Conservation (phyloP, 352 stramenopile genomes). For the Blastocystis sp. region DNA sequence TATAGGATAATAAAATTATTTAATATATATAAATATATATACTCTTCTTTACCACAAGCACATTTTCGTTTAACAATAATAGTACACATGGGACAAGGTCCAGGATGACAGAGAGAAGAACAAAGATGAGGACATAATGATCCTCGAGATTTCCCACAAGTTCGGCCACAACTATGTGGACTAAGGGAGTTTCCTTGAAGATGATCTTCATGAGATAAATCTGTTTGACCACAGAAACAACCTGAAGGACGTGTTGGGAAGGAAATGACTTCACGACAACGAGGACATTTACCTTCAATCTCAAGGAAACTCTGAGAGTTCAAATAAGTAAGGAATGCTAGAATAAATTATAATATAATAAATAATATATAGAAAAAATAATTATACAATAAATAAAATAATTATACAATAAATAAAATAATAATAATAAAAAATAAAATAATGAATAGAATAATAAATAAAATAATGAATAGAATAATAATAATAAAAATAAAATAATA, state of each 20-base stretch:
- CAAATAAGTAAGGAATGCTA: constrained; percentile 21
- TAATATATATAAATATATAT: not conserved
- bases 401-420: too few species aligned
- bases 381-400: too few species aligned
- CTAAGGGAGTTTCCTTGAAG: not conserved
- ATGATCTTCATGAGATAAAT: not conserved
- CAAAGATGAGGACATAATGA: constrained; percentile 26
- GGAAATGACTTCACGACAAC: constrained; percentile 7
- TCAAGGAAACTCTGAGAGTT: constrained; percentile 2
- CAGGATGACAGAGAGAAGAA: constrained; percentile 21
- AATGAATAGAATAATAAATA: too few species aligned
- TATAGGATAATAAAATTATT: not conserved
- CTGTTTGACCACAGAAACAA: constrained; percentile 25
- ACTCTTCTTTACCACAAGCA: constrained; percentile 30
- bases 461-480: too few species aligned
- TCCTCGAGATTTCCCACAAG: constrained; percentile 17
- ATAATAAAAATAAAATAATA: too few species aligned
- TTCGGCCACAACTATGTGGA: constrained; percentile 33
- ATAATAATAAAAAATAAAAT: too few species aligned
- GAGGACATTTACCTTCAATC: constrained; percentile 7
- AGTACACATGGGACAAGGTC: constrained; percentile 33
- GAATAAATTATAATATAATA: not conserved
- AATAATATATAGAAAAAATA: too few species aligned
- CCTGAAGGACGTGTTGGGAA: constrained; percentile 21
- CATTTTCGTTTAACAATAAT: constrained; percentile 14